Evolutionary conservation across 495 filamentous ascomycete genomes (phyloP), one percentile per base, ranked within the genome.

Genomic region (Penicillium bialowiezense): DNA sequence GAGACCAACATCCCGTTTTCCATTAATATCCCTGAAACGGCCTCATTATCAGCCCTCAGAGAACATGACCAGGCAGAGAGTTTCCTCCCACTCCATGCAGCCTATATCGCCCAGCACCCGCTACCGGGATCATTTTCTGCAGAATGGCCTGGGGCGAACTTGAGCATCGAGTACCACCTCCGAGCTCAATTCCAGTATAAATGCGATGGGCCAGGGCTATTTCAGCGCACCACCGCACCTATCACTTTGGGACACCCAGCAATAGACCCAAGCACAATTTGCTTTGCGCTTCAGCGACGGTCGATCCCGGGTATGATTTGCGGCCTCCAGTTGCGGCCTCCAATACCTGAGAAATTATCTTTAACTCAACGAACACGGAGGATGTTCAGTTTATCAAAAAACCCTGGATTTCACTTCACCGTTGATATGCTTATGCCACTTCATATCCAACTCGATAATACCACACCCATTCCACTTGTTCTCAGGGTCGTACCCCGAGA

Each of bases 111-210:
- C 15, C 34, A 29, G 4, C 7, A 39, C 24, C 33, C 34, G 2
- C 20, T 48, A 19, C 44, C 34, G 6, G 44, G 34, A n/a, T 26
- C 44, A 5, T 39, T 20, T n/a, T 38, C 5, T 14, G 18, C 21
- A 7, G 33, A 28, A 37, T 10, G 33, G 31, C 10, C 7, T 34
- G 15, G 21, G 9, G 23, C 15, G 2, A 39, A 29, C 21, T 7
- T 29, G 9, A 38, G 26, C 33, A 48, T 48, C 23, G 34, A 48
- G 13, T 48, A 48, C 21, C 35, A 48, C 20, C 44, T 48, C 34
- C 33, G 31, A 12, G 44, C 44, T 3, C 31, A 36, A 31, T 33
- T 46, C 5, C 29, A 24, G 7, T 46, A 36, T 28, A 46, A 23
- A 23, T 23, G 39, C 39, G 17, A 41, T 24, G 39, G 39, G 0